Base-by-base conservation (phyloP, 257 asterid species). In the Jasminum sambac region DNA sequence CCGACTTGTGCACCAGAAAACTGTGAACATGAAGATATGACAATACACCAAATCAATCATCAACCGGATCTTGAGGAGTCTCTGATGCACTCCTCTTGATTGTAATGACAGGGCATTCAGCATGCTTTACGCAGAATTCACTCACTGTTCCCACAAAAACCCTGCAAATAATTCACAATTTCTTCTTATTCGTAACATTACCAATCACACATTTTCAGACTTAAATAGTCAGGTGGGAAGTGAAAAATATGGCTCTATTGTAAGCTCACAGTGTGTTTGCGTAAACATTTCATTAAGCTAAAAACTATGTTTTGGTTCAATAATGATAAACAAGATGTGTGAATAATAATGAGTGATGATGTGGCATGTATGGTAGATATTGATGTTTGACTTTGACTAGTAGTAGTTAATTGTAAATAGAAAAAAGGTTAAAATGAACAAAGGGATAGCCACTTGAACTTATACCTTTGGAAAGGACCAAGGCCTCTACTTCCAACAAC, bases 71-170 rank as follows among this genome's bases (percentile, higher is more conserved):
- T 64, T 68, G 79, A 65, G 98, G 96, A 69, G 86, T 84, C 71
- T 86, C 87, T 30, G 83, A 83, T 34, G 88, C 85, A 74, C 68
- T 76, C 79, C 88, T 85, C 78, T 81, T 84, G 61, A 84, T 84
- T 42, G 84, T 58, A 73, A 84, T 72, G 38, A 84, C 88, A 19
- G 88, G 88, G 69, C 88, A 84, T 41, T 84, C 85, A 46, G 96
- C 96, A 78, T 92, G 98, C 88, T 92, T 92, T 19, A 64, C 83
- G 74, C 96, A 89, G 73, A 82, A 91, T 68, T 89, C 98, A 74
- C 98, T 91, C 79, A 91, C 98, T 66, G 92, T 91, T 77, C 98
- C 98, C 68, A 91, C 95, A 34, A 91, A 88, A 44, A 91, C 96
- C 86, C 98, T 89, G 83, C 74, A 82, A 67, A 68, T 42, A 16